Evolutionary conservation across 108 stramenopile genomes (phyloP).

Genomic region (Phaeodactylum tricornutum): DNA sequence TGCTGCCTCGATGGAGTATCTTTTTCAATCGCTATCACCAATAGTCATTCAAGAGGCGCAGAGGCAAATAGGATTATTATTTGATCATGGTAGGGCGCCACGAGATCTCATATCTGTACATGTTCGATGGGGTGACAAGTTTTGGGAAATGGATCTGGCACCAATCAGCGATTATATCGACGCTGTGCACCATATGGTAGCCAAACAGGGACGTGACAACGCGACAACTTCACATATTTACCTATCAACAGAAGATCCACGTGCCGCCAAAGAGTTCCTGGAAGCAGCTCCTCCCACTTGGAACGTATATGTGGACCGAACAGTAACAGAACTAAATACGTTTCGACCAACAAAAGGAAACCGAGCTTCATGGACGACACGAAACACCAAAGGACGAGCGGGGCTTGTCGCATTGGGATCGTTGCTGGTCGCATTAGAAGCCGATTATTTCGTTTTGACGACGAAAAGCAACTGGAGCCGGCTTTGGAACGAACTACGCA

Average conservation of each 20-base stretch:
- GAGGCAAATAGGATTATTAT: conserved; percentile 30
- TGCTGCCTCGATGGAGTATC: conserved; percentile 31
- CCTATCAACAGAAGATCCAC: conserved; percentile 49
- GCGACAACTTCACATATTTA: conserved; percentile 29
- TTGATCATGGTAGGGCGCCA: conserved; percentile 19
- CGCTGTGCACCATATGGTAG: conserved; percentile 18
- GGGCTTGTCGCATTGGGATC: conserved; percentile 41
- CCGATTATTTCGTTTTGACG: conserved; percentile 40
- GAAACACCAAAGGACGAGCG: conserved; percentile 33
- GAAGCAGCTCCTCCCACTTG: conserved; percentile 14
- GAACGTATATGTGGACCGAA: conserved; percentile 32
- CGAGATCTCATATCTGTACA: conserved; percentile 43
- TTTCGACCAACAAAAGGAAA: conserved; percentile 38
- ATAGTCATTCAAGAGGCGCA: conserved; percentile 49
- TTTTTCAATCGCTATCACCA: conserved; percentile 31
- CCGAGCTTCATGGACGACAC: conserved; percentile 27
- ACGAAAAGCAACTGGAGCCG: conserved; percentile 50
- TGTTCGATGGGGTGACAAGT: conserved; percentile 61
- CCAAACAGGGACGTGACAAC: background rate
- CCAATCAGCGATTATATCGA: conserved; percentile 40
- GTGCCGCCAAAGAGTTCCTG: conserved; percentile 27
- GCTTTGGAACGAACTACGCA: conserved; percentile 33
- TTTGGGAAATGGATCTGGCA: conserved; percentile 45
- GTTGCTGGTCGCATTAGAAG: conserved; percentile 42
- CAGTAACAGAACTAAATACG: conserved; percentile 24